Percentiles rank a stretch among this genome's conserved stretches.
phyloP scores from a whole-genome alignment of 169 alveolate genomes.

The Theileria annulata region DNA sequence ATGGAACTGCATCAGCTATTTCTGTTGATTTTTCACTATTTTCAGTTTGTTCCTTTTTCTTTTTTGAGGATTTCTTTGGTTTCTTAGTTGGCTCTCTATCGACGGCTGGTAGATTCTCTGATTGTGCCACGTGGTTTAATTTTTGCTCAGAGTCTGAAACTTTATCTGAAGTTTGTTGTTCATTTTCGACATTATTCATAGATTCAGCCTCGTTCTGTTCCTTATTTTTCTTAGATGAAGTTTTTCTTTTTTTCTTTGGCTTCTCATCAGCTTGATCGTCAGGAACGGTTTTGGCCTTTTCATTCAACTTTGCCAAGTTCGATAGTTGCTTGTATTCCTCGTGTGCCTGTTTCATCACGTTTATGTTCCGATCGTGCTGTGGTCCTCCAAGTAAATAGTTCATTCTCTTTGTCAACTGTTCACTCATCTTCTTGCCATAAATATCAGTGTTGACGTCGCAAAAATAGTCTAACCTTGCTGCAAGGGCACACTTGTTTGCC shows the following conservation, averaged over 20 bases:
- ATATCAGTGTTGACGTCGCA: slow-evolving; percentile 76
- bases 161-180: slow-evolving; percentile 44
- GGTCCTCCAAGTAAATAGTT: slow-evolving; percentile 88
- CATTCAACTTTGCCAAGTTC: slow-evolving; percentile 10
- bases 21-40: slow-evolving; percentile 27
- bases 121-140: slow-evolving; percentile 1
- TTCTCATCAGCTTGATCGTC: neutral
- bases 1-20: slow-evolving; percentile 37
- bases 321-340: slow-evolving; percentile 53
- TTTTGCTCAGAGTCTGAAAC: slow-evolving; percentile 25
- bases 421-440: slow-evolving; percentile 92
- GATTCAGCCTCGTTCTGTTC: slow-evolving; percentile 1
- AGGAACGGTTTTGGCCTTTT: neutral
- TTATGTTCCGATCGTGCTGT: slow-evolving; percentile 79
- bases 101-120: slow-evolving; percentile 18
- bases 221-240: slow-evolving; percentile 15
- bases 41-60: slow-evolving; percentile 16
- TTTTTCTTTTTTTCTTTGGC: slow-evolving; percentile 40
- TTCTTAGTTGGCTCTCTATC: slow-evolving; percentile 49
- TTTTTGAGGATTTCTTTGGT: slow-evolving; percentile 24
- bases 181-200: slow-evolving; percentile 51
- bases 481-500: slow-evolving; percentile 97
- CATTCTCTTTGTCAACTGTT: slow-evolving; percentile 94
- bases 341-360: slow-evolving; percentile 85
- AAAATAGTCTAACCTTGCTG: slow-evolving; percentile 95